Conservation (phyloP, 257 asterid species). For the Prunella vulgaris region DNA sequence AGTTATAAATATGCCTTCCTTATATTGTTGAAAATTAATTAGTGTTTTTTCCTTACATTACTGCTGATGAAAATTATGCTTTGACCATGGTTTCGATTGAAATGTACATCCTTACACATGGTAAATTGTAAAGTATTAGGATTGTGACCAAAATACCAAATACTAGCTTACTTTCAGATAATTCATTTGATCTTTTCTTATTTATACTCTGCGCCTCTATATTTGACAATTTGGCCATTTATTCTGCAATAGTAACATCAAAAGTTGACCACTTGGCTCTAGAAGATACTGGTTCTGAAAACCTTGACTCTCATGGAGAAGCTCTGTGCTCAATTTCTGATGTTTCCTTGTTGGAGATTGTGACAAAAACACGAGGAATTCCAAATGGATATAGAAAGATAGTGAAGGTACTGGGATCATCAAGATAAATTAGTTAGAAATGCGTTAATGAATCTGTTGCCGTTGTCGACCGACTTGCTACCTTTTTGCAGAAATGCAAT, state of each 20-base stretch:
- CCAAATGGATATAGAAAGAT: slow-evolving; percentile 91
- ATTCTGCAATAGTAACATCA: slow-evolving; percentile 63
- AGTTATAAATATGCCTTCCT: slow-evolving; percentile 3
- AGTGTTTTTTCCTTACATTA: background rate
- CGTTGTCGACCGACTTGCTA: slow-evolving; percentile 18
- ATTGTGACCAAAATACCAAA: background rate
- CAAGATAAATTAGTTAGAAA: slow-evolving; percentile 8
- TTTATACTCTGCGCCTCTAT: slow-evolving; percentile 6
- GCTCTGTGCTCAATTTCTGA: slow-evolving; percentile 83
- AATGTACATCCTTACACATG: background rate
- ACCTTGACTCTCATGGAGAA: slow-evolving; percentile 70
- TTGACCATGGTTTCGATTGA: slow-evolving; percentile 6
- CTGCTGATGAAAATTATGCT: background rate
- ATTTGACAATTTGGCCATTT: slow-evolving; percentile 15
- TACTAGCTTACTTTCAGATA: background rate
- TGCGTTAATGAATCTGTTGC: background rate
- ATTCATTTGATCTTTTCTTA: background rate
- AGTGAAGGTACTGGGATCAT: slow-evolving; percentile 53
- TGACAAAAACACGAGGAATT: slow-evolving; percentile 74
- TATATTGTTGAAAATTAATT: background rate
- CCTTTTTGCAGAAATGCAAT: slow-evolving; percentile 49
- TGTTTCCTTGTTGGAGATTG: slow-evolving; percentile 74
- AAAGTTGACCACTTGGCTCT: slow-evolving; percentile 42
- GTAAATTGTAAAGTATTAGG: background rate
- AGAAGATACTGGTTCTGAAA: slow-evolving; percentile 31